These are phyloP conservation scores for Claviceps sp. DNA, from an alignment of 2,329 filamentous ascomycete genomes.

Conservation along the genomic window DNA sequence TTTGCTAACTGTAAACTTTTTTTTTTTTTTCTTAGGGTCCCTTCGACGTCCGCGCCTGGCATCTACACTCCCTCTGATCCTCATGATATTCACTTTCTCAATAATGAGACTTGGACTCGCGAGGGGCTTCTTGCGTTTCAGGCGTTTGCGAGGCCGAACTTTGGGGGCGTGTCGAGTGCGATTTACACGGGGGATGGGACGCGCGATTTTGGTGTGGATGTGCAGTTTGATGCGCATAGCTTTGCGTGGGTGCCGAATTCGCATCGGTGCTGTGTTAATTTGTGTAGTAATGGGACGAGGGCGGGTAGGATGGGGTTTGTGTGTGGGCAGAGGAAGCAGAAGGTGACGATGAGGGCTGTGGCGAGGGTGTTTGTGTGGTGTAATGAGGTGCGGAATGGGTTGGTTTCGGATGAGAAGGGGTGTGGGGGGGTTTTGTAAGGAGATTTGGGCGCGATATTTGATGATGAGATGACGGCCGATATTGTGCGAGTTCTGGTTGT, in stretches of 20 bases:
- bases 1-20: background rate
- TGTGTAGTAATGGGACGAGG: slow-evolving; percentile 1
- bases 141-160: background rate
- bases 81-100: background rate
- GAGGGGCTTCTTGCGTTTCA: background rate
- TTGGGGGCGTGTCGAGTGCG: background rate
- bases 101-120: slow-evolving; percentile 1
- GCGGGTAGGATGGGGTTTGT: background rate
- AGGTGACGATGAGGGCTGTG: background rate
- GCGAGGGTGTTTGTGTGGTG: background rate
- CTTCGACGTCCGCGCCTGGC: too few species aligned
- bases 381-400: background rate
- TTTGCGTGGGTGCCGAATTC: slow-evolving; percentile 1
- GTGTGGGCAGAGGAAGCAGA: background rate
- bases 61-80: background rate
- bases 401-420: background rate
- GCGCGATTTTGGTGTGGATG: background rate
- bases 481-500: background rate
- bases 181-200: slow-evolving; percentile 1
- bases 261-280: slow-evolving; percentile 2
- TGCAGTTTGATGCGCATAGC: slow-evolving; percentile 2
- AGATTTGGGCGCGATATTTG: background rate
- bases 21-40: background rate
- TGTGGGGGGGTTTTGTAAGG: background rate
- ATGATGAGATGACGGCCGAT: background rate